Percentiles rank a stretch among this genome's conserved stretches.
phyloP scores from a whole-genome alignment of 305 asterid genomes.

The Coffea humblotiana region DNA sequence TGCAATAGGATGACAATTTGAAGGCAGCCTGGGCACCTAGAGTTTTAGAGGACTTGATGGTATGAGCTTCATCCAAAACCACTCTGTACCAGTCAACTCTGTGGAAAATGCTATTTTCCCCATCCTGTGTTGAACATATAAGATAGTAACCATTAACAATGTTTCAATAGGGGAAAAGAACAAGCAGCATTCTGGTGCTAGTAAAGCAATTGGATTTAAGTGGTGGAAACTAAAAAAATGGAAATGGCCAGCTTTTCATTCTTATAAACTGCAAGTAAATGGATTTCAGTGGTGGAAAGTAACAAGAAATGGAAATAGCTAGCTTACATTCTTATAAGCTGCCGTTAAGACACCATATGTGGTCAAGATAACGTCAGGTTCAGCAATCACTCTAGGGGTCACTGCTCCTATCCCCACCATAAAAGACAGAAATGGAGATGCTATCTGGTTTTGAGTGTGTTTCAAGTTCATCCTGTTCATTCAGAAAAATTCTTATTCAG shows the following conservation, averaged over 20 bases:
- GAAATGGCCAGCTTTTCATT: constrained; percentile 35
- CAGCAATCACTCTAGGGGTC: constrained; percentile 64
- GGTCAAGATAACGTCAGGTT: constrained; percentile 73
- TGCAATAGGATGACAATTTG: constrained; percentile 62
- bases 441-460: constrained; percentile 60
- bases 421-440: constrained; percentile 62
- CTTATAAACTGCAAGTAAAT: constrained; percentile 46
- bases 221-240: constrained; percentile 1
- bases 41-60: constrained; percentile 63
- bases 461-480: constrained; percentile 66
- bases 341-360: constrained; percentile 70
- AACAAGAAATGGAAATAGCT: background rate
- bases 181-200: background rate
- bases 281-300: constrained; percentile 1
- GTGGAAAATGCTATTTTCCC: constrained; percentile 62
- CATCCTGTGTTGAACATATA: constrained; percentile 37
- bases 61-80: constrained; percentile 90
- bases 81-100: constrained; percentile 81
- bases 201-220: background rate
- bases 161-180: background rate
- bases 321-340: constrained; percentile 63
- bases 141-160: background rate
- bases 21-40: constrained; percentile 75
- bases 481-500: background rate
- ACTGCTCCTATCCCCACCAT: constrained; percentile 65